Percentiles rank a stretch among this genome's conserved stretches.
These are phyloP conservation scores for Morella rubra DNA, from an alignment of 306 rosid species.

Conservation along the genomic window DNA sequence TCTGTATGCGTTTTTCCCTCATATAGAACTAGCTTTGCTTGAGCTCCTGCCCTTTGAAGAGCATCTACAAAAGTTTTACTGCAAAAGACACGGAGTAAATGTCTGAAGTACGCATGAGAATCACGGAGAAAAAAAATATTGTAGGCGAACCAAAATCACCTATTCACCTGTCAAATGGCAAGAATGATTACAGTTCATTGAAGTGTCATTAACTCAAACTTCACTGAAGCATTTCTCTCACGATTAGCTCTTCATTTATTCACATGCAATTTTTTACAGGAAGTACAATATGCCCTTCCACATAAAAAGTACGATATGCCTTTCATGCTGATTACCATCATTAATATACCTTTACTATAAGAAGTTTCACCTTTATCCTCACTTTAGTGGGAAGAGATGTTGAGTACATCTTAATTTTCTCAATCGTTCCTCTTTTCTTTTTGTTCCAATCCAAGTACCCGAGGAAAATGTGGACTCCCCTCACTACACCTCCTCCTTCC, in stretches of 20 bases:
- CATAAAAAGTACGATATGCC: too few species aligned
- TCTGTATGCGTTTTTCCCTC: slow-evolving; percentile 95
- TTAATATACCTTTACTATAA: too few species aligned
- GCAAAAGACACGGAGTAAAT: slow-evolving; percentile 35
- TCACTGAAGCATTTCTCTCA: not conserved
- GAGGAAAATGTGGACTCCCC: not conserved
- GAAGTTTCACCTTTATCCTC: not conserved
- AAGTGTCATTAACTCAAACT: not conserved
- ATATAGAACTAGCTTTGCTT: slow-evolving; percentile 60
- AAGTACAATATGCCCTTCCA: too few species aligned
- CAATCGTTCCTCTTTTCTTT: not conserved
- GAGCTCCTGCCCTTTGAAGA: slow-evolving; percentile 65
- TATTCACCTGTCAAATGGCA: not conserved
- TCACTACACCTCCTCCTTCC: not conserved
- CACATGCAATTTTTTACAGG: too few species aligned
- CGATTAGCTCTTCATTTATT: too few species aligned
- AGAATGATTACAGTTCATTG: not conserved
- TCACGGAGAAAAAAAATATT: slow-evolving; percentile 8
- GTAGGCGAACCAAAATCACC: not conserved
- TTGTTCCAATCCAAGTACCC: not conserved
- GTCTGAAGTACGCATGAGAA: slow-evolving; percentile 4
- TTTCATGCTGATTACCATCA: not conserved
- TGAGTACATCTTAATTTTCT: not conserved
- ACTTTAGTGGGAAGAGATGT: not conserved
- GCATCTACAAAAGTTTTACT: slow-evolving; percentile 64